These are phyloP conservation scores for Capronia epimyces DNA, from an alignment of 2,329 filamentous ascomycete species.

Conservation along the genomic window DNA sequence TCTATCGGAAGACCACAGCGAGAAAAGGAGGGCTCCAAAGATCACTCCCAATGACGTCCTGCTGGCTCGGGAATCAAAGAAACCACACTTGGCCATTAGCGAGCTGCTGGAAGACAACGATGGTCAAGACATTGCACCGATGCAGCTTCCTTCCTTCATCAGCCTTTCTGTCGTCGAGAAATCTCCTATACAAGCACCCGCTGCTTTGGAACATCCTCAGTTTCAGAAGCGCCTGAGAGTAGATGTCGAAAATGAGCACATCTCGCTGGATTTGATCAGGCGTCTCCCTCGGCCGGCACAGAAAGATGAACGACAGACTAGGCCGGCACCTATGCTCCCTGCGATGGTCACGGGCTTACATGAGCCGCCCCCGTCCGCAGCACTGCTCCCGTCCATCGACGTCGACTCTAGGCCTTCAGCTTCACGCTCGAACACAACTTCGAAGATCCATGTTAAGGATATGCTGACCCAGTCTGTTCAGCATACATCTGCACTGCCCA, in stretches of 20 bases:
- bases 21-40: slow-evolving; percentile 18
- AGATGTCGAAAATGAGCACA: slow-evolving; percentile 38
- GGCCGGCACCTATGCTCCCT: slow-evolving; percentile 39
- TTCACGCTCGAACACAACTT: slow-evolving; percentile 19
- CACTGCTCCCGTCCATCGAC: slow-evolving; percentile 57
- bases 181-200: slow-evolving; percentile 26
- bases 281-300: slow-evolving; percentile 45
- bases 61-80: slow-evolving; percentile 27
- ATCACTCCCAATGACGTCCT: slow-evolving; percentile 27
- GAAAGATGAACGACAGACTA: slow-evolving; percentile 43
- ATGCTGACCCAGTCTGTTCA: slow-evolving; percentile 21
- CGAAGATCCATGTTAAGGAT: slow-evolving; percentile 29
- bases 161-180: slow-evolving; percentile 45
- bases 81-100: slow-evolving; percentile 32
- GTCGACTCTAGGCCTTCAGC: slow-evolving; percentile 35
- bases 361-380: slow-evolving; percentile 58
- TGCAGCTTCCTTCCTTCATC: slow-evolving; percentile 40
- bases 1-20: slow-evolving; percentile 11
- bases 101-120: slow-evolving; percentile 37
- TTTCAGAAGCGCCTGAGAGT: slow-evolving; percentile 43
- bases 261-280: slow-evolving; percentile 38
- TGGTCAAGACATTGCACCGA: slow-evolving; percentile 38
- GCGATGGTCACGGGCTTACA: slow-evolving; percentile 56
- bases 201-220: slow-evolving; percentile 26
- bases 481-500: not conserved